These are phyloP conservation scores for Brasenia schreberi DNA, from an alignment of 164 flowering plant species.

Conservation along the genomic window DNA sequence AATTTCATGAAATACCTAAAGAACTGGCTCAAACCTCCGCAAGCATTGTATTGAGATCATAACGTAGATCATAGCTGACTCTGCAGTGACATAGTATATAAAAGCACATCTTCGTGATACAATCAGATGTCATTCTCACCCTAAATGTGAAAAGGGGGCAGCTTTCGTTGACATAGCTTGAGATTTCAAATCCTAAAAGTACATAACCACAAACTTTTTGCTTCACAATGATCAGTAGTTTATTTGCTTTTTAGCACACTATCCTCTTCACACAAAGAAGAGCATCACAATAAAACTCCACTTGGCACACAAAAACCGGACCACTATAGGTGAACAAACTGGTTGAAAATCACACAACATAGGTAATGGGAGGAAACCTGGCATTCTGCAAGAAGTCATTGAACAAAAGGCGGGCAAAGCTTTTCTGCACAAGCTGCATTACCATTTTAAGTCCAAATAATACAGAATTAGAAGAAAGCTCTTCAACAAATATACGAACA, in stretches of 20 bases:
- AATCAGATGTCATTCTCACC: too few relatives aligned
- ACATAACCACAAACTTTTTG: not conserved
- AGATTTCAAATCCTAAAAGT: too few relatives aligned
- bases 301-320: not conserved
- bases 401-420: slow-evolving; percentile 79
- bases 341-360: not conserved
- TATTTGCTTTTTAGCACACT: not conserved
- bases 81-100: too few relatives aligned
- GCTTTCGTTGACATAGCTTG: too few relatives aligned
- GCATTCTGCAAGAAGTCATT: slow-evolving; percentile 73
- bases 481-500: not conserved
- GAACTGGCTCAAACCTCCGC: too few relatives aligned
- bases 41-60: too few relatives aligned
- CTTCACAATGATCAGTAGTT: not conserved
- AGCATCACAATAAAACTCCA: not conserved
- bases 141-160: too few relatives aligned
- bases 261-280: not conserved
- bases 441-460: slow-evolving; percentile 1
- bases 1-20: too few relatives aligned
- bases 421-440: slow-evolving; percentile 97
- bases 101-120: too few relatives aligned
- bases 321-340: too few relatives aligned
- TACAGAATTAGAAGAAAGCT: not conserved
- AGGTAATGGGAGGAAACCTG: slow-evolving; percentile 31
- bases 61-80: too few relatives aligned